Evolutionary conservation across 2,329 filamentous ascomycete species (phyloP), one percentile per base, ranked within the genome.

Genomic region (Botrytis porri): DNA sequence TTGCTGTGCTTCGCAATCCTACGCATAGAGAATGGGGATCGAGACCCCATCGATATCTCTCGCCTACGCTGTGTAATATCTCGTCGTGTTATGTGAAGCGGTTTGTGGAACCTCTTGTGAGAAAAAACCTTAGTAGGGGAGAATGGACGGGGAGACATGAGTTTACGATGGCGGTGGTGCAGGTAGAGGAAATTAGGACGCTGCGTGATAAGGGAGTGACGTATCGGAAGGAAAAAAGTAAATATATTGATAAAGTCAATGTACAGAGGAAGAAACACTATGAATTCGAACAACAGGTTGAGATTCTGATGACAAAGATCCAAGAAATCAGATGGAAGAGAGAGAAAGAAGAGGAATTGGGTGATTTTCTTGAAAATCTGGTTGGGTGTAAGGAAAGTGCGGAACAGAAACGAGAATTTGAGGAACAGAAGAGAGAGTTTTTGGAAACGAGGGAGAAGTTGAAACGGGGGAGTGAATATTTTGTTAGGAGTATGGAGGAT

Each of bases 121-220:
- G 65, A 8, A n/a, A 9, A 18, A 2, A 5, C 1, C 12, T 57
- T 1, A 22, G 16, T 0, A 8, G 41, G 4, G 43, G 45, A 12
- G 4, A 18, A 6, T 39, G 3, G 3, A 25, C 35, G 2, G 10
- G 37, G 6, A n/a, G 10, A 12, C 10, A n/a, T 0, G 22, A n/a
- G 18, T 69, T 69, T 41, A 32, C 65, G 1, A 32, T 69, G 25
- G 37, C 9, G 9, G 4, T 0, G 3, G 48, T 7, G 12, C 48
- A 69, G 6, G 0, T 2, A 0, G n/a, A 57, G 0, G 16, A 3
- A 37, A 69, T n/a, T 18, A 25, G 5, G 1, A 12, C 12, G 0
- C 4, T 12, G 57, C 18, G 22, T 2, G 0, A 5, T 5, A 60
- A 20, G 0, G 2, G 9, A 60, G 8, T 5, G 3, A 2, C 6